Base-by-base conservation (phyloP, 352 stramenopile genomes). In the Globisporangium acanthophoron region DNA sequence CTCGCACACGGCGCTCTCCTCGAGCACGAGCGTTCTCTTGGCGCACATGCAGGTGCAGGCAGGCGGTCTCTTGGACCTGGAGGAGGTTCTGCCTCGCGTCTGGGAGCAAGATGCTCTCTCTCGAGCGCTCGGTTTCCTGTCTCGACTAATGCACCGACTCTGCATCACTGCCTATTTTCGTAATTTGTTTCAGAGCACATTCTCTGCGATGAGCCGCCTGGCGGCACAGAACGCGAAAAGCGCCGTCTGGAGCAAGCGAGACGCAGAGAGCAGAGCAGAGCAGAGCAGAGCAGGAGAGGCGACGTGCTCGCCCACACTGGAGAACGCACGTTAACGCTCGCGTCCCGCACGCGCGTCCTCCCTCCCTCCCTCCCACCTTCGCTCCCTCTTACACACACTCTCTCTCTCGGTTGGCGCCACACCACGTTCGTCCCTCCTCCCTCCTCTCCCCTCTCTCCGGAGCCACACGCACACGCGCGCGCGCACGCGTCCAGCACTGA, bases 391-490 rank as follows among this genome's bases (percentile, higher is more conserved):
- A 6, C 40, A 15, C 35, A 16, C 37, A 16, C n/a, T 45, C 33
- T 46, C 33, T 20, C 51, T n/a, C 21, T 54, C 27, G 15, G 2
- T 13, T 33, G 47, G 27, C 11, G 7, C 4, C 47, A 24, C 6
- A 6, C 11, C 11, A 52, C 47, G 18, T 20, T 27, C 12, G 13
- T 27, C 9, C 24, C n/a, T 4, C 33, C 45, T 8, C 45, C 13
- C 45, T 20, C 5, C 7, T n/a, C 27, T 13, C 18, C 21, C 13
- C 4, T 31, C 29, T 27, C 24, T 27, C 24, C 24, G 24, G 35
- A 37, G 29, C 51, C 16, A 59, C 54, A 52, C 54, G 45, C 54
- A 45, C 20, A 52, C 44, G 7, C 47, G 15, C 24, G 15, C 6
- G 21, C 21, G 24, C 27, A 21, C 47, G 27, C 47, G 21, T 31